Conservation (phyloP, 2,329 filamentous ascomycete genomes). For the Talaromyces sp. region DNA sequence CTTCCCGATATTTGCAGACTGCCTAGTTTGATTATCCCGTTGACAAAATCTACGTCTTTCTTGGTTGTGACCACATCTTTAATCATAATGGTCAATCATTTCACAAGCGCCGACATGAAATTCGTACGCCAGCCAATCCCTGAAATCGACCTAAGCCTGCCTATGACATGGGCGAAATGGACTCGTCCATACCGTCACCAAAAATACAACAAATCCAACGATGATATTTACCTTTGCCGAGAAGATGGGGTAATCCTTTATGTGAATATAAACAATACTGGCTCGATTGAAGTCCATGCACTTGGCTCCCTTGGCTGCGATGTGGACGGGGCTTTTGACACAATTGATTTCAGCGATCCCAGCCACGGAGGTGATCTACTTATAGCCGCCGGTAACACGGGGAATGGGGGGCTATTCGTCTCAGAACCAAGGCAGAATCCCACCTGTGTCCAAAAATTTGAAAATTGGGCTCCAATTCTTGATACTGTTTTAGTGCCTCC, state of each 20-base stretch:
- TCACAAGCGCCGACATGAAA: slow-evolving; percentile 22
- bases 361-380: slow-evolving; percentile 66
- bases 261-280: slow-evolving; percentile 58
- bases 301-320: slow-evolving; percentile 66
- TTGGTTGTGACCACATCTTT: slow-evolving; percentile 59
- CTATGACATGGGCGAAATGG: slow-evolving; percentile 78
- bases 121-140: slow-evolving; percentile 11
- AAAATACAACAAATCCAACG: slow-evolving; percentile 58
- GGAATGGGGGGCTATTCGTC: slow-evolving; percentile 71
- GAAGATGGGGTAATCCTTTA: slow-evolving; percentile 80
- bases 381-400: slow-evolving; percentile 71
- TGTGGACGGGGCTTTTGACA: slow-evolving; percentile 77
- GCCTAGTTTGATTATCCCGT: slow-evolving; percentile 66
- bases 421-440: slow-evolving; percentile 56
- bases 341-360: slow-evolving; percentile 50
- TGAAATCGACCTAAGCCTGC: slow-evolving; percentile 20
- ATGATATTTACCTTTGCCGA: slow-evolving; percentile 78
- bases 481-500: slow-evolving; percentile 37
- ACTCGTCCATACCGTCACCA: slow-evolving; percentile 67
- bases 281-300: slow-evolving; percentile 52
- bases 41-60: slow-evolving; percentile 66
- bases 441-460: slow-evolving; percentile 56
- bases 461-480: slow-evolving; percentile 54
- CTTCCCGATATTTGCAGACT: slow-evolving; percentile 43
- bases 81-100: slow-evolving; percentile 47